Percentiles rank a stretch among this genome's conserved stretches.
Evolutionary conservation across 106 monocot species (phyloP).

Genomic region (Apostasia ramifera): DNA sequence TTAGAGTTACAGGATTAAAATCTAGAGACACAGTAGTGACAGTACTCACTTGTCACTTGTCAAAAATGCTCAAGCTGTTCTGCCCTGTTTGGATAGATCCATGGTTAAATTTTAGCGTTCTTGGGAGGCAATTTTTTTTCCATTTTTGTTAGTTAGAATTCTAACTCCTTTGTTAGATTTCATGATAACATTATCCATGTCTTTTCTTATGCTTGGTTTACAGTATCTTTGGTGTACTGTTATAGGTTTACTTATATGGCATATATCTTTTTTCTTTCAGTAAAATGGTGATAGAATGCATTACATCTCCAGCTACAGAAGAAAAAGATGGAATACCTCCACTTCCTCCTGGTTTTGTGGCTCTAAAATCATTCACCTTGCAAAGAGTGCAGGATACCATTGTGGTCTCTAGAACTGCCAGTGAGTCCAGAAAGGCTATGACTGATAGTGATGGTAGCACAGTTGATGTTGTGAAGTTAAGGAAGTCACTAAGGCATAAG

Average conservation of each 20-base stretch:
- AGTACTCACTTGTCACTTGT: too few species aligned
- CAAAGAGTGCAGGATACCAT: slow-evolving; percentile 21
- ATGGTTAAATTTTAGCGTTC: background rate
- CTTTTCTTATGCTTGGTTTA: background rate
- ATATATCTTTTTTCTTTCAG: slow-evolving; percentile 9
- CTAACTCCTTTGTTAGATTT: background rate
- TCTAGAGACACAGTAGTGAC: too few species aligned
- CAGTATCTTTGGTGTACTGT: background rate
- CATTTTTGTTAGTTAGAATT: background rate
- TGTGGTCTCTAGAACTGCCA: slow-evolving; percentile 2
- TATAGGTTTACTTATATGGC: background rate
- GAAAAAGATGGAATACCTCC: slow-evolving; percentile 29
- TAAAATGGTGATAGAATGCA: slow-evolving; percentile 41
- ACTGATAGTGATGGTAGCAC: slow-evolving; percentile 13
- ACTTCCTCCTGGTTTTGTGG: slow-evolving; percentile 75
- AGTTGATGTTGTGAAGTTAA: slow-evolving; percentile 24
- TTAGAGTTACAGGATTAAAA: too few species aligned
- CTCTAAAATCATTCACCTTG: slow-evolving; percentile 41
- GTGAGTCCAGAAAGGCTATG: slow-evolving; percentile 11
- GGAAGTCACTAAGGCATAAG: slow-evolving; percentile 47
- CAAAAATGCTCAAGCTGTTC: background rate
- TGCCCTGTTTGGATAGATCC: background rate
- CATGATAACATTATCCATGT: background rate
- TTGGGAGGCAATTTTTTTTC: background rate
- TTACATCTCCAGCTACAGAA: slow-evolving; percentile 23